Percentiles rank a stretch among this genome's conserved stretches.
These are phyloP conservation scores for Forsythia suspensa DNA, from an alignment of 257 asterid species.

Conservation along the genomic window DNA sequence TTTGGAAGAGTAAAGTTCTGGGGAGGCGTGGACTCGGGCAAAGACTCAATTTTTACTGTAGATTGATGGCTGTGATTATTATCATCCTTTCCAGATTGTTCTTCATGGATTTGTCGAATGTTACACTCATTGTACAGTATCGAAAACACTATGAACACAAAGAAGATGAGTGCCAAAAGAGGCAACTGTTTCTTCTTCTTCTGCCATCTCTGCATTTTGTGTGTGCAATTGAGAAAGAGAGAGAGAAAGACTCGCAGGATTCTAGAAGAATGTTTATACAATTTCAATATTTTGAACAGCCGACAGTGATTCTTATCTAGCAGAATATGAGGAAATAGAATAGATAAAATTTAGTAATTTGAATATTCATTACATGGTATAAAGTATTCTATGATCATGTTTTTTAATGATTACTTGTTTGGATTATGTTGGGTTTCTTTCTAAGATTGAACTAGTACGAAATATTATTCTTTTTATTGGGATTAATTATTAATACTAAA, in stretches of 20 bases:
- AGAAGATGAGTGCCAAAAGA: constrained; percentile 47
- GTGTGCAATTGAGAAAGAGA: not conserved
- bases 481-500: not conserved
- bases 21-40: constrained; percentile 30
- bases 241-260: constrained; percentile 13
- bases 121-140: constrained; percentile 57
- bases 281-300: constrained; percentile 22
- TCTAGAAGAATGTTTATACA: constrained; percentile 1
- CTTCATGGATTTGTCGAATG: constrained; percentile 47
- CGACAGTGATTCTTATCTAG: constrained; percentile 29
- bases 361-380: not conserved
- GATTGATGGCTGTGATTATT: constrained; percentile 20
- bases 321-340: not conserved
- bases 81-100: constrained; percentile 16
- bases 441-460: not conserved
- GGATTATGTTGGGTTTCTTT: not conserved
- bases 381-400: not conserved
- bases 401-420: not conserved
- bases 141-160: constrained; percentile 52
- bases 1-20: constrained; percentile 34
- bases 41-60: constrained; percentile 18
- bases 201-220: not conserved
- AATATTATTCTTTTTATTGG: not conserved
- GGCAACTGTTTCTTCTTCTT: constrained; percentile 66
- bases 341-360: not conserved